Percentiles rank a stretch among this genome's conserved stretches.
phyloP scores from a whole-genome alignment of 2,329 filamentous ascomycete species.

The Calonectria fujianensis region DNA sequence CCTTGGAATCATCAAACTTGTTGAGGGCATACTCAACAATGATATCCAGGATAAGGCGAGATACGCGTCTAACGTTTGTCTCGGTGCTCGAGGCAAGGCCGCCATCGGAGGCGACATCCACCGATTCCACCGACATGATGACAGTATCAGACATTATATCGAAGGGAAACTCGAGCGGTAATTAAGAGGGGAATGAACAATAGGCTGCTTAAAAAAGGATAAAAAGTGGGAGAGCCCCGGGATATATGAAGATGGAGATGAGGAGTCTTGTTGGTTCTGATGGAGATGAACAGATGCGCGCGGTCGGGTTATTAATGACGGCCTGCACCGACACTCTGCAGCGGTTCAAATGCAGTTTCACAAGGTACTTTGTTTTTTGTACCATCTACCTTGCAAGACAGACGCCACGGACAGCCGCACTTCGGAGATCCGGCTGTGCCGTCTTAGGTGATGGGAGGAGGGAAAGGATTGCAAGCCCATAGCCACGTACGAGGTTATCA shows the following conservation, averaged over 20 bases:
- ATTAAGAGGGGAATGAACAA: neutral
- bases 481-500: slow-evolving; percentile 62
- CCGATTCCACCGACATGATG: slow-evolving; percentile 1
- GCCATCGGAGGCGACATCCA: neutral
- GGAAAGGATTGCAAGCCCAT: neutral
- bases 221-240: neutral
- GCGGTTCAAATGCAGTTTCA: neutral
- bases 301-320: neutral
- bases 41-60: slow-evolving; percentile 49
- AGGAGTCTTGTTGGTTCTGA: neutral
- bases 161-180: neutral
- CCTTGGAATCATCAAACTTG: slow-evolving; percentile 52
- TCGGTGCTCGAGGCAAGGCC: neutral
- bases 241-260: neutral
- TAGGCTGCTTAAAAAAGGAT: neutral
- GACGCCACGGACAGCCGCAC: neutral
- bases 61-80: slow-evolving; percentile 38
- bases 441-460: slow-evolving; percentile 12
- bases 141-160: slow-evolving; percentile 15
- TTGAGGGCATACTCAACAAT: slow-evolving; percentile 54
- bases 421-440: neutral
- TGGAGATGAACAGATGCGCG: neutral
- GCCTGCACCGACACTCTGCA: neutral
- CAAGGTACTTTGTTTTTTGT: neutral
- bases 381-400: neutral